A percentile compares a stretch with the other conserved stretches of the same genome.
phyloP scores from a whole-genome alignment of 441 rosid species.

The Erodium trifolium region DNA sequence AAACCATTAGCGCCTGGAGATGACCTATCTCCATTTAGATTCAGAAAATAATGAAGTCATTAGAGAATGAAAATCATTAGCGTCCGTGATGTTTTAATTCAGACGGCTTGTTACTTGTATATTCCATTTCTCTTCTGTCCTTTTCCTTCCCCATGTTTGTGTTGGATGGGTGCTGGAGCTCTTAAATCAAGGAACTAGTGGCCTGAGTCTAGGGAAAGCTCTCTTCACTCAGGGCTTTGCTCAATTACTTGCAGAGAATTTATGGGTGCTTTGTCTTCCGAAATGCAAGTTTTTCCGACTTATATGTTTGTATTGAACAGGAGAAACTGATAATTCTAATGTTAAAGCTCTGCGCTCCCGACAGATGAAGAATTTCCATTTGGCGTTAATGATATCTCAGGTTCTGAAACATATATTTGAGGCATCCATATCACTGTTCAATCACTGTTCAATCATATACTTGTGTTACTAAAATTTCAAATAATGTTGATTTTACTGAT shows the following conservation, averaged over 20 bases:
- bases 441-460: not conserved
- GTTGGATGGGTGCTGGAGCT: constrained; percentile 1
- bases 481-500: not conserved
- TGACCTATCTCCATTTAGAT: not conserved
- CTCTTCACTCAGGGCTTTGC: not conserved
- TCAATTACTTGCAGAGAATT: constrained; percentile 8
- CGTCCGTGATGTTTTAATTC: not conserved
- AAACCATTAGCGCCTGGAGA: not conserved
- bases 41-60: not conserved
- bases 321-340: constrained; percentile 46
- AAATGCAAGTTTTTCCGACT: not conserved
- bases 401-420: constrained; percentile 20
- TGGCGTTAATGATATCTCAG: constrained; percentile 87
- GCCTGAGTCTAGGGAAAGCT: not conserved
- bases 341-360: constrained; percentile 61
- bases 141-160: not conserved
- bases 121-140: not conserved
- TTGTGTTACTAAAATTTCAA: not conserved
- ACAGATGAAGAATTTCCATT: constrained; percentile 90
- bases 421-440: not conserved
- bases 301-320: constrained; percentile 24
- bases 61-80: no score
- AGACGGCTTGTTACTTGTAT: not conserved
- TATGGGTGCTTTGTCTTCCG: not conserved
- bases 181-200: not conserved